A percentile compares a stretch with the other conserved stretches of the same genome.
Evolutionary conservation across 805 yeast genomes (phyloP).

Genomic region (Starmerella floricola): DNA sequence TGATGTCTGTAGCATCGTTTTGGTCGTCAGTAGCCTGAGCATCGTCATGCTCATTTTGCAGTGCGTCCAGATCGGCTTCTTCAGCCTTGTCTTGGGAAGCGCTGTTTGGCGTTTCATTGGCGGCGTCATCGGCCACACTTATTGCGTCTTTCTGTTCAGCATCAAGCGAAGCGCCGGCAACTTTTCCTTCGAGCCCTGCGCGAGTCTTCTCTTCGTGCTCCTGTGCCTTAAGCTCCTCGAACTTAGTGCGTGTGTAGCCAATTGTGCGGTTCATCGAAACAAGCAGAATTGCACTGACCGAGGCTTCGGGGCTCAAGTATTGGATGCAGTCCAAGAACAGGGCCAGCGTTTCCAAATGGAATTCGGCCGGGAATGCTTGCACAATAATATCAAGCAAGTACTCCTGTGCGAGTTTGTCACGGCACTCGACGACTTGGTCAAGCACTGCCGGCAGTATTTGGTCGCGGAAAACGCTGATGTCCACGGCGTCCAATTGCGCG

Average conservation of each 20-base stretch:
- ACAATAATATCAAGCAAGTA: conserved; percentile 81
- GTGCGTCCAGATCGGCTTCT: conserved; percentile 3
- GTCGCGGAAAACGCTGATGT: conserved; percentile 34
- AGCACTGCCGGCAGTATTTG: conserved; percentile 65
- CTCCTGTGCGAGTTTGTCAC: conserved; percentile 84
- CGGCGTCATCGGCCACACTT: no score
- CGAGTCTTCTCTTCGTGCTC: no score
- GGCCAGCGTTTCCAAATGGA: conserved; percentile 65
- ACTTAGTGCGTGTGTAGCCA: conserved; percentile 5
- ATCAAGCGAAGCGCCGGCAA: no score
- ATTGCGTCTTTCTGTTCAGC: no score
- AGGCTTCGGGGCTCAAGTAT: conserved; percentile 58
- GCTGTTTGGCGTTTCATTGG: neutral
- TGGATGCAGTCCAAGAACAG: conserved; percentile 52
- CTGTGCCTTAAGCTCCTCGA: no score
- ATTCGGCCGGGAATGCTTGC: conserved; percentile 90
- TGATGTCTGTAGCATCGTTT: no score
- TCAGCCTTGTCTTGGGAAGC: neutral
- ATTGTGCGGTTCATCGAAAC: conserved; percentile 53
- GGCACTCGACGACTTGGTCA: conserved; percentile 85
- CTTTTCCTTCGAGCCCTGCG: no score
- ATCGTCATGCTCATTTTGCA: conserved; percentile 14
- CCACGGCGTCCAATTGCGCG: conserved; percentile 67
- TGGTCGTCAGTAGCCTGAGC: conserved; percentile 6
- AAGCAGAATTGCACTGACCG: conserved; percentile 50